Evolutionary conservation across 2,329 filamentous ascomycete species (phyloP), one percentile per base, ranked within the genome.

Genomic region (Aspergillus japonicus): DNA sequence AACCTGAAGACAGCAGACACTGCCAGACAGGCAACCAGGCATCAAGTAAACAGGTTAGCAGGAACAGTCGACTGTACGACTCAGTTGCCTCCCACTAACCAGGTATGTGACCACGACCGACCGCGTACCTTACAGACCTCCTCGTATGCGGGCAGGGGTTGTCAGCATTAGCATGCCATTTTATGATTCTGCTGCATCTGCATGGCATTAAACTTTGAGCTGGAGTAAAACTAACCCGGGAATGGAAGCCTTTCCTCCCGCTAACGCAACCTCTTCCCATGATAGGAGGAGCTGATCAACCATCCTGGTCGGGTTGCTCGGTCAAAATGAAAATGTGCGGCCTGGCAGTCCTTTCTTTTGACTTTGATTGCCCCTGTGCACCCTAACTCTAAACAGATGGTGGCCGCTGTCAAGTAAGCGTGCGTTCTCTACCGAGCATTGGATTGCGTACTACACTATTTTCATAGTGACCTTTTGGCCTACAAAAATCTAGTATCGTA

Each of bases 181-280:
- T 23, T 23, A 23, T 23, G 23, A 23, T 23, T 23, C 3, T 23
- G 23, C 55, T 23, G 23, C 26, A 29, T 29, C 12, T 35, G 33
- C 54, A 48, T 56, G 54, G 54, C 54, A 14, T 50, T 56, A 44
- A 58, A 35, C 57, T 50, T 42, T 54, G 19, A 14, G 23, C 48
- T 24, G 48, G 48, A 29, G 23, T 7, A n/a, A 56, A 33, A 39
- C 62, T 61, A 65, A 49, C 39, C 63, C 56, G 23, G 47, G 50
- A 62, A 26, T 10, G 52, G 61, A 49, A 63, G 54, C 50, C 55
- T 39, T 50, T 54, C 63, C 61, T 54, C 31, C 7, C 39, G 26
- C 58, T 56, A 60, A 31, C 23, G n/a, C 24, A 54, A n/a, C 16
- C 39, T 19, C 7, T 44, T 44, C 5, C 39, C 14, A n/a, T 19